Conservation (phyloP, 176 grass and related monocot genomes). For the Sorghum bicolor region DNA sequence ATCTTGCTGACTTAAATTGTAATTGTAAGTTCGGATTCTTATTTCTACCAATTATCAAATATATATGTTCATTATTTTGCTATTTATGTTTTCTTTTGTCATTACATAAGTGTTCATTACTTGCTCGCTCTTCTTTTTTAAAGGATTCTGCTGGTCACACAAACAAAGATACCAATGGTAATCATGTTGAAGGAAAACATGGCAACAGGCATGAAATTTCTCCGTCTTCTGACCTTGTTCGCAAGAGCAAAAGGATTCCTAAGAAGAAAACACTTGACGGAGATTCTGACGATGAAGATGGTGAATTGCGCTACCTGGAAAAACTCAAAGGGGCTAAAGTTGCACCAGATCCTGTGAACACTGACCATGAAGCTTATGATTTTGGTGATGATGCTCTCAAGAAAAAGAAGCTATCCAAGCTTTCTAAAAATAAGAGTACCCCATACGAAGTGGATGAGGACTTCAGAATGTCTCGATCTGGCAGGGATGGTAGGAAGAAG, state of each 20-base stretch:
- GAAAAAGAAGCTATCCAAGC: conserved; percentile 65
- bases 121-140: not conserved
- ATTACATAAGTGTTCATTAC: not conserved
- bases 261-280: conserved; percentile 52
- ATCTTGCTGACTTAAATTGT: not conserved
- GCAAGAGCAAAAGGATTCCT: conserved; percentile 78
- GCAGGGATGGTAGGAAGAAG: conserved; percentile 51
- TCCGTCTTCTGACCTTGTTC: conserved; percentile 46
- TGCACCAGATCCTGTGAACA: conserved; percentile 38
- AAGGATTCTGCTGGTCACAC: conserved; percentile 35
- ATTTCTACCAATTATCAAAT: not conserved
- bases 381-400: conserved; percentile 45
- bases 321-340: conserved; percentile 60
- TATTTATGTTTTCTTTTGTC: conserved; percentile 16
- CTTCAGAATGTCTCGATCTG: conserved; percentile 49
- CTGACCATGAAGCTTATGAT: conserved; percentile 37
- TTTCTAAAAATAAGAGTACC: conserved; percentile 40
- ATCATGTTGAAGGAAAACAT: conserved; percentile 28
- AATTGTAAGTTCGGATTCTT: not conserved
- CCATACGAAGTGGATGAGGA: conserved; percentile 79
- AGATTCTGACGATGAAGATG: conserved; percentile 60
- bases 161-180: conserved; percentile 30
- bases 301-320: conserved; percentile 61
- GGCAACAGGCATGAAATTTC: conserved; percentile 37
- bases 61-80: not conserved